These are phyloP conservation scores for Calonectria naviculata DNA, from an alignment of 2,329 filamentous ascomycete species.

Conservation along the genomic window DNA sequence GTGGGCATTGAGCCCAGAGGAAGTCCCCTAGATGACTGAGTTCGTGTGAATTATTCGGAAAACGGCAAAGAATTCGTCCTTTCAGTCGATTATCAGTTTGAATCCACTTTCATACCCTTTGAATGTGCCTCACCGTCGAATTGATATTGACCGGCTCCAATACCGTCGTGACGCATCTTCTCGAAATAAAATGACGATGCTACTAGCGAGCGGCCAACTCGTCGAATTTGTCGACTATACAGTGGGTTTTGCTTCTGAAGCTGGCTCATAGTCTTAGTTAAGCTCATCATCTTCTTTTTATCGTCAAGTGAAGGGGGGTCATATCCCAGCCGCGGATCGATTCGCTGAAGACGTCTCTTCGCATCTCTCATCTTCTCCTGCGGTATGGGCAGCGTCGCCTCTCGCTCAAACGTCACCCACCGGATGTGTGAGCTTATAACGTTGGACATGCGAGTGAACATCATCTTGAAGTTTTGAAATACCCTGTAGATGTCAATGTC, in stretches of 20 bases:
- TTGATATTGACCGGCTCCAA: neutral
- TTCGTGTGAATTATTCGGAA: neutral
- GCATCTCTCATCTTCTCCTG: neutral
- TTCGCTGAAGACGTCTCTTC: neutral
- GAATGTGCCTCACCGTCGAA: neutral
- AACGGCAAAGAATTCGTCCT: neutral
- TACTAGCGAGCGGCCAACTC: neutral
- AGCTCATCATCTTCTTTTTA: neutral
- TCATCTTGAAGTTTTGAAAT: neutral
- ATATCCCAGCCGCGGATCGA: neutral
- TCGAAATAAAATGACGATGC: neutral
- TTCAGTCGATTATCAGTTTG: neutral
- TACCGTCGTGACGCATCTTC: neutral
- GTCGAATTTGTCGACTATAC: neutral
- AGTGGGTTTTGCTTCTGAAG: neutral
- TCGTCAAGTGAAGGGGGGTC: neutral
- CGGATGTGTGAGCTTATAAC: neutral
- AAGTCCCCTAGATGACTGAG: neutral
- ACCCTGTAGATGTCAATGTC: neutral
- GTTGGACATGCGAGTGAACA: neutral
- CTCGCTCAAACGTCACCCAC: neutral
- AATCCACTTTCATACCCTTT: neutral
- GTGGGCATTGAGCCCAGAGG: neutral
- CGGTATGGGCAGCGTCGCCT: neutral
- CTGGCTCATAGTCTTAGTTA: neutral